Evolutionary conservation across 179 eudicot species (phyloP).

Genomic region (Carnegiea gigantea): DNA sequence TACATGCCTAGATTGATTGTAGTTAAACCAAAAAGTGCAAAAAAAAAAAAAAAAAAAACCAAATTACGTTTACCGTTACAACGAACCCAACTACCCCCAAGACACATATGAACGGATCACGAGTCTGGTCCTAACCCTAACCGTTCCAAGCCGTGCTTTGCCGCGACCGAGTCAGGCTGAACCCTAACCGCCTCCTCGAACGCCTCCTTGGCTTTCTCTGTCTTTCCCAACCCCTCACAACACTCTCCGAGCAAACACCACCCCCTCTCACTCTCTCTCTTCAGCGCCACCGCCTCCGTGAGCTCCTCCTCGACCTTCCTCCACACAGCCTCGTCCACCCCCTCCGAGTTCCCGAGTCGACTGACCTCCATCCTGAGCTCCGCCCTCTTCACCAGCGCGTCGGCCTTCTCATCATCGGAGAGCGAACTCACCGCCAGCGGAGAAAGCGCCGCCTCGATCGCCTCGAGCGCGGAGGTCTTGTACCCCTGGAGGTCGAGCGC

Average conservation of each 20-base stretch:
- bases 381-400: slow-evolving; percentile 70
- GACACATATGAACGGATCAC: not conserved
- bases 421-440: slow-evolving; percentile 63
- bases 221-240: slow-evolving; percentile 25
- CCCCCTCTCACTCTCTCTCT: slow-evolving; percentile 25
- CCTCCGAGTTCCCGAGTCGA: slow-evolving; percentile 18
- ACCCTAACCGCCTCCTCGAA: slow-evolving; percentile 32
- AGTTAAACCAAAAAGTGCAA: too few relatives aligned
- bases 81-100: not conserved
- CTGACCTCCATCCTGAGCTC: slow-evolving; percentile 54
- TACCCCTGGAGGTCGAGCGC: slow-evolving; percentile 67
- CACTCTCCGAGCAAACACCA: slow-evolving; percentile 44
- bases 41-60: not conserved
- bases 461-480: slow-evolving; percentile 57
- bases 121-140: not conserved
- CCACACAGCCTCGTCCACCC: slow-evolving; percentile 42
- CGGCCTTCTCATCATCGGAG: slow-evolving; percentile 53
- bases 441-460: slow-evolving; percentile 59
- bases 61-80: not conserved
- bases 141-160: slow-evolving; percentile 29
- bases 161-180: slow-evolving; percentile 20
- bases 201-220: slow-evolving; percentile 31
- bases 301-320: slow-evolving; percentile 36
- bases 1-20: too few relatives aligned
- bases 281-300: slow-evolving; percentile 35